Base-by-base conservation (phyloP, 768 basidiomycete genomes). In the Paxillus ammoniavirescens region DNA sequence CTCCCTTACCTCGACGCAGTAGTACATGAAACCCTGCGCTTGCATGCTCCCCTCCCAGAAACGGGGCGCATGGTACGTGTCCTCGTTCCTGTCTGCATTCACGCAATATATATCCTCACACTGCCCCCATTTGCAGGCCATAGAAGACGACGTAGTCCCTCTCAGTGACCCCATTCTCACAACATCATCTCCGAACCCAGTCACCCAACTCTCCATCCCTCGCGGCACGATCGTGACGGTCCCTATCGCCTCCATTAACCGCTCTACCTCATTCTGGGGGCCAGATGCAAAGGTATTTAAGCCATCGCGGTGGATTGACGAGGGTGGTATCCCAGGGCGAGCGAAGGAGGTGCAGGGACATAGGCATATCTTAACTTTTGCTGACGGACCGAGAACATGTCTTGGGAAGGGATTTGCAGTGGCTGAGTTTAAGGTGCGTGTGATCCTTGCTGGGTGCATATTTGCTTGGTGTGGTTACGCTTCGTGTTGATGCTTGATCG, bases 281-380 rank as follows among this genome's bases (percentile, higher is more conserved):
- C 60, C 73, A 0, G 78, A 83, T 52, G 77, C 83, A 4, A 74
- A 76, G 23, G 76, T 76, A 45, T 90, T 83, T 64, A 72, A 77
- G 37, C 87, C 87, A 0, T 82, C 82, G 49, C 73, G 87, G 4
- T 89, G 88, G 87, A 68, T 88, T 7, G 58, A 58, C 4, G 65
- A 68, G 5, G 67, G 66, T 13, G 65, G 68, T 1, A 58, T 63
- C 8, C 59, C 62, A 2, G 42, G 36, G n/a, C 38, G 40, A 26
- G 73, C 75, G 0, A 74, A 73, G 36, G 66, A 63, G 15, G 49
- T 63, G 3, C 66, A 62, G 10, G 70, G 66, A 4, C 56, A 66
- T 18, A 59, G 48, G 15, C 67, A 72, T 51, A 45, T 69, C 31
- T 46, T 70, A 47, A 61, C 61, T 4, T 72, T 72, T 17, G 42